Base-by-base conservation (phyloP, 1,139 yeast genomes). In the Pichia sp. region DNA sequence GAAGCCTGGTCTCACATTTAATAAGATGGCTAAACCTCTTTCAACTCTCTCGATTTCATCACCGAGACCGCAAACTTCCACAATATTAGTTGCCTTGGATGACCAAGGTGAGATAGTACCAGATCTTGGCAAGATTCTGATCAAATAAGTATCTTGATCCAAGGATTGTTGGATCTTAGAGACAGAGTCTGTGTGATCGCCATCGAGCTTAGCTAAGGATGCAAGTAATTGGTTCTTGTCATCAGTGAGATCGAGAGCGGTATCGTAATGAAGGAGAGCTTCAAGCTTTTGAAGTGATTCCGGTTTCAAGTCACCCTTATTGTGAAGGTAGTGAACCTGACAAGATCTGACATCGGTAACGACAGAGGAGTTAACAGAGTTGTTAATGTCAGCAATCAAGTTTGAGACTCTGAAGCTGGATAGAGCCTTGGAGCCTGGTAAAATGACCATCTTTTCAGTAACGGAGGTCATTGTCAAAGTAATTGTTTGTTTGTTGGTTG, bases 21-120 rank as follows among this genome's bases (percentile, higher is more conserved):
- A 67, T 49, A 85, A 60, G 34, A 91, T 64, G 7, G 93, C 78
- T 46, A 81, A 52, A 40, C 98, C 98, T 53, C 98, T 76, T 66
- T 93, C 99, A 39, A 93, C 78, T 50, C 98, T 74, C 53, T 77
- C 83, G 30, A 91, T 69, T 42, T 69, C 72, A 13, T 69, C 69
- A 29, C 69, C 71, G 42, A 91, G 70, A 6, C 96, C 96, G 64
- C 96, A 86, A 36, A 84, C 94, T 40, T 77, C 76, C 34, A 93
- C 74, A 49, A 93, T 93, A 60, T 91, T 91, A 31, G 98, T 88
- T 25, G 99, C 99, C 64, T 93, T 93, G 14, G 98, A 88, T 14
- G 96, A 86, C 99, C 99, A 93, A 23, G 98, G 98, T 19, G 97
- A 88, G 48, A 91, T 87, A 18, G 98, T 91, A 42, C 98, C 98